Base-by-base conservation (phyloP, 1,284 basidiomycete genomes). In the Boletus albobrunnescens region DNA sequence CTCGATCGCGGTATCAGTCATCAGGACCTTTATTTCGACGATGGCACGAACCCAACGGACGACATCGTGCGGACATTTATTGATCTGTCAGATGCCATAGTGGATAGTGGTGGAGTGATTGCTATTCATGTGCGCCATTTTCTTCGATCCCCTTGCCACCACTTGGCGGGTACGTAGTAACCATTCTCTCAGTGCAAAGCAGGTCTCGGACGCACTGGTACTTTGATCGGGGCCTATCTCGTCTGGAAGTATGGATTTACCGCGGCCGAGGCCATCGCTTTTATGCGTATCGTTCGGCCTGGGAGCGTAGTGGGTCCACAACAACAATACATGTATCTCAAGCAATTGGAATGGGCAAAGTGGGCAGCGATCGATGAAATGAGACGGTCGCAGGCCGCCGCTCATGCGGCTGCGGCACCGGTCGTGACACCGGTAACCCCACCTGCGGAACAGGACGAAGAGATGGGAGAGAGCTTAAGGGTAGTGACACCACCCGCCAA, bases 201-300 rank as follows among this genome's bases (percentile, higher is more conserved):
- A 41, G 93, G 93, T 19, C 76, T 96, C 17, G 93, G 93, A 19
- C 79, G 93, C 41, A 96, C 93, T 3, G 95, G 96, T 4, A 95
- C 94, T 4, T 74, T 99, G 51, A 95, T 99, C 53, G 94, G 94
- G 41, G 96, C 96, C 3, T 99, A 98, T 74, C 78, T 99, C 47
- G 91, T 97, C 56, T 99, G 96, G 90, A 97, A 96, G 71, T 94
- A 98, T 62, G 90, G 90, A n/a, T 99, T 99, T 65, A 93, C 93
- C n/a, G 94, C 95, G 0, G 84, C 86, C 47, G 96, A 99, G 71
- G 94, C 87, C 9, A 99, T 99, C 52, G 96, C 89, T 0, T 98
- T 94, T 69, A 99, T 99, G 96, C 86, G 96, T 19, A 89, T 99
- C 55, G 86, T 97, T 53, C 83, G 95, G 35, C 96, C 95, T 0